Percentiles rank a stretch among this genome's conserved stretches.
Conservation (phyloP, 305 asterid species). For the Euphrasia arctica region DNA sequence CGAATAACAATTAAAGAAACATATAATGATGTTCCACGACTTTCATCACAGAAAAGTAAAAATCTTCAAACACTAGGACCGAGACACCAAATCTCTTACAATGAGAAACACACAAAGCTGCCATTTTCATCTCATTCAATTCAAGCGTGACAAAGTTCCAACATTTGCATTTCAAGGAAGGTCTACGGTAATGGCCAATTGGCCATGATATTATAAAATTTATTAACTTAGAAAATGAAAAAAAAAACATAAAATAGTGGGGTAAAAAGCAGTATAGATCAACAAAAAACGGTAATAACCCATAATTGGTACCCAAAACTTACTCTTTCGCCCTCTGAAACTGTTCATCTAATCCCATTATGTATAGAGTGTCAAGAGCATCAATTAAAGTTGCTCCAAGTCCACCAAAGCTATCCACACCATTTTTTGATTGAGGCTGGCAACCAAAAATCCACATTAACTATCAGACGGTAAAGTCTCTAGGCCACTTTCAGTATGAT, state of each 20-base stretch:
- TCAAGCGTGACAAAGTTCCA: slow-evolving; percentile 16
- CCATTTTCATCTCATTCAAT: slow-evolving; percentile 16
- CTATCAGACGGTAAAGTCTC: slow-evolving; percentile 22
- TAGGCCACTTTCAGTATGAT: slow-evolving; percentile 14
- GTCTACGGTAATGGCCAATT: neutral
- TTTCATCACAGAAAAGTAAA: slow-evolving; percentile 6
- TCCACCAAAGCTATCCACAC: slow-evolving; percentile 98
- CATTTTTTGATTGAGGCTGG: slow-evolving; percentile 89
- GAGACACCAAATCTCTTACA: slow-evolving; percentile 8
- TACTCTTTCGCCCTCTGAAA: slow-evolving; percentile 94
- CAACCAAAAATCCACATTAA: slow-evolving; percentile 31
- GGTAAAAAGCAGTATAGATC: slow-evolving; percentile 18
- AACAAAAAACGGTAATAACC: slow-evolving; percentile 9
- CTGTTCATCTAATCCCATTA: slow-evolving; percentile 97
- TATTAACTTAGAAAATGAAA: slow-evolving; percentile 16
- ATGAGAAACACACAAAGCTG: slow-evolving; percentile 21
- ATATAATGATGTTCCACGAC: slow-evolving; percentile 2
- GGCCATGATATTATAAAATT: slow-evolving; percentile 3
- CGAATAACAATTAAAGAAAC: slow-evolving; percentile 23
- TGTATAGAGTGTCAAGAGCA: slow-evolving; percentile 91
- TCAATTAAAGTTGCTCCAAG: slow-evolving; percentile 98
- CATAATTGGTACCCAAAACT: slow-evolving; percentile 37
- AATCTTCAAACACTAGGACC: slow-evolving; percentile 18
- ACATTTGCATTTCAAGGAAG: too few relatives aligned
- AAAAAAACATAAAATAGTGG: slow-evolving; percentile 3